Evolutionary conservation across 768 basidiomycete genomes (phyloP), one percentile per base, ranked within the genome.

Genomic region (Boletus rubescentipes): DNA sequence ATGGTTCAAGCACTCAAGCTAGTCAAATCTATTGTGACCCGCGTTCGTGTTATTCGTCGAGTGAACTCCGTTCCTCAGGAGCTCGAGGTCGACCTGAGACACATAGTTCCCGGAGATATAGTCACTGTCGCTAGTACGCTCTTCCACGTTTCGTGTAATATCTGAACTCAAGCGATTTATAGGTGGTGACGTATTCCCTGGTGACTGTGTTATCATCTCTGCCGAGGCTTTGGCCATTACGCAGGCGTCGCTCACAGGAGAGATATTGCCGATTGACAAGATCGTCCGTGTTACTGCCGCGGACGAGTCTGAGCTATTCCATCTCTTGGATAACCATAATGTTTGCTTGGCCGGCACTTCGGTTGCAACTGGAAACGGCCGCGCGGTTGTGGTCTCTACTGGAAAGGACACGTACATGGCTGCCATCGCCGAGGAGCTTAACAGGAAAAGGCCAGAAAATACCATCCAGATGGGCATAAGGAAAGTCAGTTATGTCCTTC

Each of bases 131-230:
- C 72, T 12, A 70, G 72, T 69, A 45, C 34, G 64, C 6, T 34
- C 20, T 38, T 48, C 23, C n/a, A 10, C 18, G 1, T 18, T n/a
- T 29, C 14, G 11, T 11, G 9, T 36, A 16, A 7, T 5, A 12
- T 32, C 14, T 45, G 29, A 20, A 30, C 41, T 48, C 38, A 42
- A 32, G 18, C 4, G 1, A 26, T 47, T 40, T 30, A 38, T 41
- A 72, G 68, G 70, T 34, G 68, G 67, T 39, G 67, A 71, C 40
- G 73, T 72, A 52, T 71, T 73, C 42, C 71, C 71, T 18, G 71
- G 73, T 20, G 71, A 72, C 29, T 72, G 68, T 32, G 16, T 74
- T 30, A 9, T 74, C n/a, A 58, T 72, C 26, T 68, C 60, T 40
- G 67, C 73, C 5, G 68, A 72, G 48, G 61, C 72, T n/a, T 38